Conservation (phyloP, 805 yeast species). For the Lipomyces starkeyi region DNA sequence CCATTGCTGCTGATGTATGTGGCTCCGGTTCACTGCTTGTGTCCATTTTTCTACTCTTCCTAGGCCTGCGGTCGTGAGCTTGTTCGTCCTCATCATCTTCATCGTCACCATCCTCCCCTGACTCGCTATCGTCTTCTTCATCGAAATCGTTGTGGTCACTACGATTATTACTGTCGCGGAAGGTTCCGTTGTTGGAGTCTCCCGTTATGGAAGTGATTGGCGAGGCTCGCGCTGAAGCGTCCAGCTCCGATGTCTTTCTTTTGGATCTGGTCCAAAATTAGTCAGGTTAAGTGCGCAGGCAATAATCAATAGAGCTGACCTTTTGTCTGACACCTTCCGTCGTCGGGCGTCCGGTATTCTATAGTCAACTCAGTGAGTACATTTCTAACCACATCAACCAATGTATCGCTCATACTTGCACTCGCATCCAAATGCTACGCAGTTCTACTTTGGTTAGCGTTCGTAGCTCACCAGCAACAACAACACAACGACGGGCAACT, state of each 20-base stretch:
- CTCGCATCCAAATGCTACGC: slow-evolving; percentile 43
- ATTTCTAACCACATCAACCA: not conserved
- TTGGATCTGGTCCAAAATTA: slow-evolving; percentile 6
- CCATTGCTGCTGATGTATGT: not conserved
- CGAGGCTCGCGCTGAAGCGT: not conserved
- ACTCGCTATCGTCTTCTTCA: not conserved
- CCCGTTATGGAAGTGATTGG: not conserved
- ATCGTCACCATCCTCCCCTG: slow-evolving; percentile 28
- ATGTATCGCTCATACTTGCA: slow-evolving; percentile 24
- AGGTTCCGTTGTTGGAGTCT: not conserved
- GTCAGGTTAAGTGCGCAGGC: not conserved
- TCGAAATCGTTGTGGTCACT: not conserved
- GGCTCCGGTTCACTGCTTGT: slow-evolving; percentile 11
- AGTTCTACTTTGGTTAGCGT: slow-evolving; percentile 37
- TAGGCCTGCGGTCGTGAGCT: slow-evolving; percentile 2
- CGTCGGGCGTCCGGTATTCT: slow-evolving; percentile 71
- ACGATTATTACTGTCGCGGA: not conserved
- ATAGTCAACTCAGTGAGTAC: slow-evolving; percentile 61
- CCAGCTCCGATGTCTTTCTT: not conserved
- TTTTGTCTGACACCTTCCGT: slow-evolving; percentile 72
- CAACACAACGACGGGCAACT: slow-evolving; percentile 1
- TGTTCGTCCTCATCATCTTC: slow-evolving; percentile 22
- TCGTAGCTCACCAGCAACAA: not conserved
- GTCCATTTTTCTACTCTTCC: not conserved
- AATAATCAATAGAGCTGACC: slow-evolving; percentile 58